Base-by-base conservation (phyloP, 176 grass and related monocot species). In the Carex littledalei region DNA sequence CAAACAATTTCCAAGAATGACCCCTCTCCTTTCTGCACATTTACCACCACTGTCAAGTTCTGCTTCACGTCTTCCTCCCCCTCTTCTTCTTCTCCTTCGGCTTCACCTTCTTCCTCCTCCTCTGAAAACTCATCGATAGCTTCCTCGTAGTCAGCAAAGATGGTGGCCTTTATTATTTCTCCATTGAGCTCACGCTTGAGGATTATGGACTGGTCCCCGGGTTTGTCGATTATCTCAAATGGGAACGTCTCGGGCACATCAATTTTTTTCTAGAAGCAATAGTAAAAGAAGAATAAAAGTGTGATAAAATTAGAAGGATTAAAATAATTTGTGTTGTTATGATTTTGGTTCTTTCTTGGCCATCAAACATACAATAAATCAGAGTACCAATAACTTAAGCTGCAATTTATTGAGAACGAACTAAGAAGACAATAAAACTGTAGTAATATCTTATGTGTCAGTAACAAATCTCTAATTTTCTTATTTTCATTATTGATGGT, bases 201-300 rank as follows among this genome's bases (percentile, higher is more conserved):
- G 32, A 86, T 50, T 81, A 97, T 83, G 17, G 88, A 84, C 24
- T 97, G 95, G 71, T 97, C 92, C 63, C 95, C 95, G 56, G 91
- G 87, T 58, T 87, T 93, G 69, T 97, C 95, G 0, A 94, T 87
- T 65, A 97, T 87, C 90, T 97, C 91, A 52, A 97, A 97, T 52
- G 91, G 91, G 75, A 94, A 97, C 56, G 81, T 87, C 20, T 91
- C 86, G 11, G 95, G 95, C 18, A 87, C 47, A 83, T 94, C 95
- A 85, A 93, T 79, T 87, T 89, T 79, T 87, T 89, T 62, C 95
- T 94, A 91, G 50, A 83, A 67, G 53, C 72, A 22, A 39, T 16
- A 72, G 16, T 9, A 50, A 82, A 59, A 31, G 32, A 82, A 45
- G 13, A 63, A 37, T 5, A 63, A 83, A 3, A 78, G 60, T 49